Evolutionary conservation across 345 rosid species (phyloP).

Genomic region (Populus ilicifolia): DNA sequence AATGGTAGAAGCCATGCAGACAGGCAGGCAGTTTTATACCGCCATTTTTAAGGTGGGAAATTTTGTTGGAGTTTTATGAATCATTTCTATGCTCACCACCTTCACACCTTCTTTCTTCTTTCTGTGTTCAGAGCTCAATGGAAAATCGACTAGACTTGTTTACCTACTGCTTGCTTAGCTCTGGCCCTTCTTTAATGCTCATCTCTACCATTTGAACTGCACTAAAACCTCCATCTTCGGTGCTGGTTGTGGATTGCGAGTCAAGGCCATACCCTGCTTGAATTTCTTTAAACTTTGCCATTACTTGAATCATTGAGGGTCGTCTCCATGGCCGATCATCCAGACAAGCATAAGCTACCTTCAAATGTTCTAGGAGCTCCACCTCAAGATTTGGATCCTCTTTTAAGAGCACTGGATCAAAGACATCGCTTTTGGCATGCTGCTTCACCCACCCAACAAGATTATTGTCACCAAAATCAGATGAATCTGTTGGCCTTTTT

Average conservation of each 20-base stretch:
- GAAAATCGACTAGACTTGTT: constrained; percentile 15
- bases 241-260: constrained; percentile 63
- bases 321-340: constrained; percentile 68
- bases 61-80: constrained; percentile 17
- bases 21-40: constrained; percentile 16
- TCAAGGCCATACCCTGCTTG: constrained; percentile 75
- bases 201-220: constrained; percentile 63
- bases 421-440: constrained; percentile 81
- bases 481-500: constrained; percentile 83
- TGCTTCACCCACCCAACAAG: constrained; percentile 98
- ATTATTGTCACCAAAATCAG: constrained; percentile 95
- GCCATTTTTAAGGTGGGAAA: constrained; percentile 21
- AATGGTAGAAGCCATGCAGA: constrained; percentile 29
- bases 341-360: constrained; percentile 73
- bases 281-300: constrained; percentile 74
- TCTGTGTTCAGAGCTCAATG: constrained; percentile 21
- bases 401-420: constrained; percentile 67
- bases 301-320: constrained; percentile 79
- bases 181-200: constrained; percentile 80
- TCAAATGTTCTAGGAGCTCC: constrained; percentile 70
- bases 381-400: constrained; percentile 69
- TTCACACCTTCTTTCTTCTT: constrained; percentile 4
- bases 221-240: constrained; percentile 62
- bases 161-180: constrained; percentile 39
- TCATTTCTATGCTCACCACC: constrained; percentile 8